Conservation (phyloP, 225 moss, liverwort and hornwort species). For the Asterella californica region DNA sequence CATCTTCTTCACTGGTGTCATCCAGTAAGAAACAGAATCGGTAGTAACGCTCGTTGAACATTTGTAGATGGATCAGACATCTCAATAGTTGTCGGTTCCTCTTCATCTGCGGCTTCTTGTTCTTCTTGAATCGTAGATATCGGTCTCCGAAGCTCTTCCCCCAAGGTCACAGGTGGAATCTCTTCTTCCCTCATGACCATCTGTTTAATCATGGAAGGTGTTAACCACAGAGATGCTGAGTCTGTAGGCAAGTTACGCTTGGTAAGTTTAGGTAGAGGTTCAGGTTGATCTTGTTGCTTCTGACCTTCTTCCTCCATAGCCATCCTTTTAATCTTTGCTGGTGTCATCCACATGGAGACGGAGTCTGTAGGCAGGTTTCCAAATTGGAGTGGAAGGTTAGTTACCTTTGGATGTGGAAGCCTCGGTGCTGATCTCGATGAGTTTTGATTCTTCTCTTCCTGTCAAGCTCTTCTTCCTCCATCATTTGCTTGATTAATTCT, state of each 20-base stretch:
- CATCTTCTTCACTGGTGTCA: neutral
- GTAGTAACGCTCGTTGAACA: neutral
- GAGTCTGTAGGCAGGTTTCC: neutral
- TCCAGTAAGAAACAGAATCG: neutral
- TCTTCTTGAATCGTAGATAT: neutral
- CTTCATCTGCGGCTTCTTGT: neutral
- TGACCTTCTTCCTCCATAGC: neutral
- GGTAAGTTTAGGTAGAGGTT: neutral
- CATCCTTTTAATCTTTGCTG: neutral
- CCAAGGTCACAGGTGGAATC: neutral
- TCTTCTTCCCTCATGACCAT: neutral
- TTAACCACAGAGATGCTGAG: constrained; percentile 5
- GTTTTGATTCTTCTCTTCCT: neutral
- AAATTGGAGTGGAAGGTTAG: neutral
- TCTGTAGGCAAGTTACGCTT: neutral
- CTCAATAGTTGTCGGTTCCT: neutral
- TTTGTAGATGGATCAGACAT: neutral
- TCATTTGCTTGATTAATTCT: neutral
- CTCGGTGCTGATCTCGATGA: neutral
- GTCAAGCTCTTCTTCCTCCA: neutral
- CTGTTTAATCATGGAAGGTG: neutral
- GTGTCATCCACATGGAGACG: constrained; percentile 6
- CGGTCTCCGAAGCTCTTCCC: neutral
- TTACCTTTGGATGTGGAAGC: neutral
- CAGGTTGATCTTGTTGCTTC: neutral